Evolutionary conservation across 306 rosid species (phyloP).

Genomic region (Pterocarpus macrocarpus): DNA sequence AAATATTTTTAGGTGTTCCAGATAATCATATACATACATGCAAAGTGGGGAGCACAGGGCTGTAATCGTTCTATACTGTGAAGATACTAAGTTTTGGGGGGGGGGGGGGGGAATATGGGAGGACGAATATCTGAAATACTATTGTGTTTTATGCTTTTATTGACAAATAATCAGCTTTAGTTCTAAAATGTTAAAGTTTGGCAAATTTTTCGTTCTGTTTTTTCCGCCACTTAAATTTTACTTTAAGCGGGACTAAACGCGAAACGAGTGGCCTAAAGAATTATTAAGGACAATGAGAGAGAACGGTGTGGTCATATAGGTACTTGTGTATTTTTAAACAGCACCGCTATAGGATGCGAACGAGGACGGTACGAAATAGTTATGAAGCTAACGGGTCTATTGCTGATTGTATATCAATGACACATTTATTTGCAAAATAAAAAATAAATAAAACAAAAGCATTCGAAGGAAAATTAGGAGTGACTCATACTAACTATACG

Average conservation of each 20-base stretch:
- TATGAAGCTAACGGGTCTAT: no score
- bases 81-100: slow-evolving; percentile 49
- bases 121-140: slow-evolving; percentile 54
- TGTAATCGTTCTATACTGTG: slow-evolving; percentile 56
- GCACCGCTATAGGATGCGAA: no score
- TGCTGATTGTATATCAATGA: no score
- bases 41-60: slow-evolving; percentile 54
- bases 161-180: slow-evolving; percentile 44
- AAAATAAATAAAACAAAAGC: no score
- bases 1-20: slow-evolving; percentile 52
- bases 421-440: no score
- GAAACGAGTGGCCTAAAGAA: neutral
- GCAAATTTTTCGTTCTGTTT: neutral
- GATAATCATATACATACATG: slow-evolving; percentile 40
- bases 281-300: neutral
- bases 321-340: neutral
- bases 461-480: no score
- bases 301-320: neutral
- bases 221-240: neutral
- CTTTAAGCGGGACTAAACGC: neutral
- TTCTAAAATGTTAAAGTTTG: neutral
- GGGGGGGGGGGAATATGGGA: slow-evolving; percentile 47
- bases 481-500: no score
- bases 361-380: no score
- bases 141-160: slow-evolving; percentile 39